Percentiles rank a stretch among this genome's conserved stretches.
These are phyloP conservation scores for Kondoa subrosea DNA, from an alignment of 768 basidiomycete genomes.

Conservation along the genomic window DNA sequence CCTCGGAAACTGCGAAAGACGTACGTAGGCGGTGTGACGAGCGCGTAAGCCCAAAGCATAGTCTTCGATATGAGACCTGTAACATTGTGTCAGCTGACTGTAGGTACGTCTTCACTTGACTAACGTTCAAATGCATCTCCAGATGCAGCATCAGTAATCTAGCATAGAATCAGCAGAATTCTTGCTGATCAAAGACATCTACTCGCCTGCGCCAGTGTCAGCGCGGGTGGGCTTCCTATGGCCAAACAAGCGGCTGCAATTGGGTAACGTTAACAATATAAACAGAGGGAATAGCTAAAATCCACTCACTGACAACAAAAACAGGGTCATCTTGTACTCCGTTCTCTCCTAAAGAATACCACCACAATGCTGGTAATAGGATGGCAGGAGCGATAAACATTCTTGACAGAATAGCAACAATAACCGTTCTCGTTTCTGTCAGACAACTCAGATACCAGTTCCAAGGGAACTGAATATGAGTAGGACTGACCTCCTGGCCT, in stretches of 20 bases:
- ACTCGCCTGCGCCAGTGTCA: neutral
- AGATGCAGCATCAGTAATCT: slow-evolving; percentile 62
- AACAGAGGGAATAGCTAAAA: neutral
- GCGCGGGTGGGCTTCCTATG: slow-evolving; percentile 34
- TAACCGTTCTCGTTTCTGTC: slow-evolving; percentile 44
- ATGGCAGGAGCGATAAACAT: slow-evolving; percentile 74
- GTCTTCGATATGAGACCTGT: slow-evolving; percentile 39
- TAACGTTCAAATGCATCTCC: slow-evolving; percentile 73
- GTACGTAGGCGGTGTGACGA: slow-evolving; percentile 13
- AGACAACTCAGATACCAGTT: neutral
- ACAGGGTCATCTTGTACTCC: slow-evolving; percentile 49
- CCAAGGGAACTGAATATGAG: neutral
- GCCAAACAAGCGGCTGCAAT: slow-evolving; percentile 50
- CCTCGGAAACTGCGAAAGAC: neutral
- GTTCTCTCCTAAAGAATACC: slow-evolving; percentile 40
- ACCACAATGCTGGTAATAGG: slow-evolving; percentile 56
- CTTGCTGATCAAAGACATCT: slow-evolving; percentile 7
- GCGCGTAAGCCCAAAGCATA: slow-evolving; percentile 41
- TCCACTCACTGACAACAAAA: slow-evolving; percentile 46
- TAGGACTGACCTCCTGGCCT: slow-evolving; percentile 10
- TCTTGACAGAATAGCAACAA: slow-evolving; percentile 62
- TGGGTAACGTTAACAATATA: neutral
- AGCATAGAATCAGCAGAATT: slow-evolving; percentile 28
- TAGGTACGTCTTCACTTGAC: slow-evolving; percentile 45
- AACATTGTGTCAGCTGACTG: neutral